A percentile compares a stretch with the other conserved stretches of the same genome.
phyloP scores from a whole-genome alignment of 345 rosid species.

The Eucalyptus decipiens region DNA sequence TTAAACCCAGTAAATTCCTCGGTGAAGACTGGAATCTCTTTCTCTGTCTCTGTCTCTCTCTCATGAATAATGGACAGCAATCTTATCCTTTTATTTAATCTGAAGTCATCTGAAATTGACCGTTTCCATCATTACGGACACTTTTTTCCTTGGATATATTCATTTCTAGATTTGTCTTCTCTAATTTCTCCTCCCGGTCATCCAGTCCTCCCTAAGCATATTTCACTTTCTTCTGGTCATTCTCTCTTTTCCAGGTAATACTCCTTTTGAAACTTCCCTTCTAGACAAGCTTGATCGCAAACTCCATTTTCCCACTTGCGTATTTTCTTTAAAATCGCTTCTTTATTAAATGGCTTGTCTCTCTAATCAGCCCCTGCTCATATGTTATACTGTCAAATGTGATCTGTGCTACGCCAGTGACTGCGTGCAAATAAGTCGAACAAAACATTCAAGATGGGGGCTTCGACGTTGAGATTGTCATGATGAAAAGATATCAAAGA shows the following conservation, averaged over 20 bases:
- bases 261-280: neutral
- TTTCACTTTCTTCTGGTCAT: neutral
- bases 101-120: too few species aligned
- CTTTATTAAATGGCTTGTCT: neutral
- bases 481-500: neutral
- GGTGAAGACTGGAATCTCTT: neutral
- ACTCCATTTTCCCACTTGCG: neutral
- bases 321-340: neutral
- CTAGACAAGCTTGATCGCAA: neutral
- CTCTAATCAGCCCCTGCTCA: neutral
- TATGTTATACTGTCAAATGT: neutral
- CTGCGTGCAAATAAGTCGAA: neutral
- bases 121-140: neutral
- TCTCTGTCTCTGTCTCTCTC: neutral
- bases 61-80: neutral
- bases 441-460: neutral
- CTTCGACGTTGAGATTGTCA: neutral
- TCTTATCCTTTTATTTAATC: neutral
- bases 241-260: neutral
- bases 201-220: neutral
- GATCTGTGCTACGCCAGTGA: neutral
- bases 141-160: neutral
- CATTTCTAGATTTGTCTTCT: neutral
- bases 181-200: neutral
- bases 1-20: neutral